Evolutionary conservation across 768 basidiomycete species (phyloP).

Genomic region (Macrolepiota fuliginosa): DNA sequence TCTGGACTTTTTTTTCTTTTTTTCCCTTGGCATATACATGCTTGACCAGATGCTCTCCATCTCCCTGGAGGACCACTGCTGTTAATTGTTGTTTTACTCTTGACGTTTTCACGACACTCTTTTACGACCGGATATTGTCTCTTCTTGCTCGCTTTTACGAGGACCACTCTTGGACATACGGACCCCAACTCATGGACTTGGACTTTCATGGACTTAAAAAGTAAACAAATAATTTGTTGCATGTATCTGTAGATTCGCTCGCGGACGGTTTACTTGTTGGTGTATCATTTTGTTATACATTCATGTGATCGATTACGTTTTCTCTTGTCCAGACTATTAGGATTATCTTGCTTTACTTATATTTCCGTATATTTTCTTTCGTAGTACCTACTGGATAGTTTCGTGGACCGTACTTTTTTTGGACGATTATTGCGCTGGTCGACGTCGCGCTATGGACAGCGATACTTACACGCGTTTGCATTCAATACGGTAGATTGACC

Average conservation of each 20-base stretch:
- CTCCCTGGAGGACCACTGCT: neutral
- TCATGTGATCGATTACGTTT: neutral
- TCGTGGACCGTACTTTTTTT: neutral
- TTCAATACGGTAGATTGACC: neutral
- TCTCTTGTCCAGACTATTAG: constrained; percentile 5
- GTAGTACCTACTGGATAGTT: constrained; percentile 13
- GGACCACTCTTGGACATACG: constrained; percentile 1
- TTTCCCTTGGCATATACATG: neutral
- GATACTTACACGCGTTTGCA: neutral
- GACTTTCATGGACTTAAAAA: constrained; percentile 11
- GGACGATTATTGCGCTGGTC: constrained; percentile 6
- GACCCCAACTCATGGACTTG: constrained; percentile 3
- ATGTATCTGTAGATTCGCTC: constrained; percentile 13
- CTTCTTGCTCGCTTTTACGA: constrained; percentile 6
- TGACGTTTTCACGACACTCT: constrained; percentile 9
- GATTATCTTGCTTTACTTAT: constrained; percentile 9
- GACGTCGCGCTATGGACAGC: neutral
- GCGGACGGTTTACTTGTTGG: constrained; percentile 12
- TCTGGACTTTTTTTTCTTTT: constrained; percentile 10
- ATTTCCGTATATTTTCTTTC: constrained; percentile 5
- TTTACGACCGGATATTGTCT: constrained; percentile 1
- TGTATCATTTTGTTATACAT: constrained; percentile 11
- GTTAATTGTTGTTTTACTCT: constrained; percentile 9
- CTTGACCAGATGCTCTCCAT: neutral
- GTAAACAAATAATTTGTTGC: constrained; percentile 13